Base-by-base conservation (phyloP, 2,329 filamentous ascomycete species). In the Clonostachys rhizophaga region DNA sequence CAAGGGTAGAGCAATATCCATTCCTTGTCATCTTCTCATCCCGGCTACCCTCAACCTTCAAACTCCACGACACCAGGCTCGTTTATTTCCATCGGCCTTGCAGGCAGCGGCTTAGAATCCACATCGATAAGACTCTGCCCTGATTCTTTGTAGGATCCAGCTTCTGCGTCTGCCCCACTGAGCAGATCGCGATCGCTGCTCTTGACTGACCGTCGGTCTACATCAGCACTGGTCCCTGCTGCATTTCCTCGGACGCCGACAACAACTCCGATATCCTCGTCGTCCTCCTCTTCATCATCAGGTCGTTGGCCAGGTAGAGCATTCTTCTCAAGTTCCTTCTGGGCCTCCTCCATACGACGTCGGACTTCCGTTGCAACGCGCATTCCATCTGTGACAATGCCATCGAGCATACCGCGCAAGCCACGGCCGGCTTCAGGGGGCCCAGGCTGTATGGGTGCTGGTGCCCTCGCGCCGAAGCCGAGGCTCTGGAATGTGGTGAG, bases 321-420 rank as follows among this genome's bases (percentile, higher is more conserved):
- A 50, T 91, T 91, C 66, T 85, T 87, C 67, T 96, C 92, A 54
- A 96, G 71, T 61, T 97, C 92, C 56, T 84, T 85, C 66, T 96
- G 91, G 4, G 92, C 92, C 63, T 99, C 94, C 52, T 99, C 92
- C 86, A 97, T 96, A 41, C 91, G 79, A 58, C 91, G 83, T 54
- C 88, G 79, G 45, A 99, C 92, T 65, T 99, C 94, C 1, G 87
- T 89, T 1, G 94, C 94, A 49, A 97, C 92, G 34, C 92, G 86
- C 84, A 97, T 96, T 40, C 94, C 94, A 62, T 99, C 94, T 2
- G 88, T 95, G 53, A 97, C 94, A 58, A 99, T 97, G 58, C 95
- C 96, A 70, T 99, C 94, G 37, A 99, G 74, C 49, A 99, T 94
- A 17, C 94, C 94, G 40, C 94, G 81, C 2, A 99, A 77, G 18